phyloP scores from a whole-genome alignment of 768 basidiomycete genomes.

The Omphalotus guepiniiformis region DNA sequence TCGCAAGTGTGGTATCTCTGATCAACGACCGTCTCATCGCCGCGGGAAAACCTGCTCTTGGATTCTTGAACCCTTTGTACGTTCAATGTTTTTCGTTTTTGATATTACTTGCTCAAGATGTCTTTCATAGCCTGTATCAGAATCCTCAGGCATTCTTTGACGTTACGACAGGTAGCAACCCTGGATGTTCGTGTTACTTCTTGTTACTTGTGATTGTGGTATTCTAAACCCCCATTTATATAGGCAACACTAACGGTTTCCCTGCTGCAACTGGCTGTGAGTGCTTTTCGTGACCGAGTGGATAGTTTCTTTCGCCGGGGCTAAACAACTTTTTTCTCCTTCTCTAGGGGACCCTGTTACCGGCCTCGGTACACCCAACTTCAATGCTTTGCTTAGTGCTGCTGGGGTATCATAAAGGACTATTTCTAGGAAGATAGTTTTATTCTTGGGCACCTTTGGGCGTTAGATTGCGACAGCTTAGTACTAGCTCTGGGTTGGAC shows the following conservation, averaged over 20 bases:
- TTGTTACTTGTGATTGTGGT: no score
- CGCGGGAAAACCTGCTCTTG: conserved; percentile 28
- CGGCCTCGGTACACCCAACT: conserved; percentile 37
- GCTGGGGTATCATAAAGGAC: conserved; percentile 12
- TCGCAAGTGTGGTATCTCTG: conserved; percentile 41
- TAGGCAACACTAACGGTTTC: conserved; percentile 26
- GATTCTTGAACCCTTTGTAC: conserved; percentile 33
- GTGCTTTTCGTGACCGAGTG: background rate
- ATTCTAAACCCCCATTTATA: no score
- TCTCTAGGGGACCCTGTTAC: conserved; percentile 24
- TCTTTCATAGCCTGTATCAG: conserved; percentile 26
- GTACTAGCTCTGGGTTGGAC: no score
- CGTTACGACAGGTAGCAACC: conserved; percentile 37
- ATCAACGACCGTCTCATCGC: conserved; percentile 39
- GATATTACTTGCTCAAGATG: background rate
- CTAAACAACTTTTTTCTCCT: background rate
- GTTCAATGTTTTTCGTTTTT: background rate
- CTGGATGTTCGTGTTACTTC: conserved; percentile 29
- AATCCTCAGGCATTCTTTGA: conserved; percentile 35
- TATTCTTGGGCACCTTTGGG: no score
- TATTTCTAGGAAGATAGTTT: no score
- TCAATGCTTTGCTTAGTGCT: conserved; percentile 16
- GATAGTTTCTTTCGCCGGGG: no score
- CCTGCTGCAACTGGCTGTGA: conserved; percentile 29
- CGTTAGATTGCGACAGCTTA: no score